Evolutionary conservation across 495 filamentous ascomycete genomes (phyloP).

Genomic region (Astrothelium macrocarpum): DNA sequence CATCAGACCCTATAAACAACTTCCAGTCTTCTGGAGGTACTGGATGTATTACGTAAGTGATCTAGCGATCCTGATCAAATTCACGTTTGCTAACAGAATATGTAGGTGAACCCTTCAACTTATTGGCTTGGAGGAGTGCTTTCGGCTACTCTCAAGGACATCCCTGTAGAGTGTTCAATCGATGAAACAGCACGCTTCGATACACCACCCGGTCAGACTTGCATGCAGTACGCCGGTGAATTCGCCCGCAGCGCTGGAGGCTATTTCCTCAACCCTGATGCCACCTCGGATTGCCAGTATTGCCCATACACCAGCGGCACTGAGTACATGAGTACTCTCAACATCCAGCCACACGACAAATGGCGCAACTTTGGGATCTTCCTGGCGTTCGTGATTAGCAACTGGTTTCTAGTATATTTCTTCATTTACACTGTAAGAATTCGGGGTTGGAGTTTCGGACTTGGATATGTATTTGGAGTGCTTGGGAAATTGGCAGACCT

Average conservation of each 20-base stretch:
- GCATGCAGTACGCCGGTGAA: conserved; percentile 42
- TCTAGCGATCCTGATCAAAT: conserved; percentile 42
- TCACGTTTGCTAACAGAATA: neutral
- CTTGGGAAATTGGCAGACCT: conserved; percentile 38
- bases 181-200: conserved; percentile 58
- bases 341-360: conserved; percentile 54
- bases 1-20: conserved; percentile 32
- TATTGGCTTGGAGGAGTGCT: conserved; percentile 73
- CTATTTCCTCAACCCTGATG: conserved; percentile 50
- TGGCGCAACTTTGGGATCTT: conserved; percentile 76
- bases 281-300: conserved; percentile 56
- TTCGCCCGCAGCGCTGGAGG: conserved; percentile 35
- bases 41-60: conserved; percentile 38
- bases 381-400: conserved; percentile 62
- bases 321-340: conserved; percentile 60
- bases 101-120: conserved; percentile 26
- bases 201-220: conserved; percentile 53
- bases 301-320: conserved; percentile 51
- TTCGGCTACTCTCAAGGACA: conserved; percentile 45
- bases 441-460: conserved; percentile 62
- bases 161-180: conserved; percentile 47
- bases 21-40: conserved; percentile 34
- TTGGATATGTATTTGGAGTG: conserved; percentile 47
- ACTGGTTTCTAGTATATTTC: conserved; percentile 75
- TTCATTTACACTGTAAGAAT: conserved; percentile 73